Conservation (phyloP, 2,329 filamentous ascomycete genomes). For the Madurella mycetomatis region DNA sequence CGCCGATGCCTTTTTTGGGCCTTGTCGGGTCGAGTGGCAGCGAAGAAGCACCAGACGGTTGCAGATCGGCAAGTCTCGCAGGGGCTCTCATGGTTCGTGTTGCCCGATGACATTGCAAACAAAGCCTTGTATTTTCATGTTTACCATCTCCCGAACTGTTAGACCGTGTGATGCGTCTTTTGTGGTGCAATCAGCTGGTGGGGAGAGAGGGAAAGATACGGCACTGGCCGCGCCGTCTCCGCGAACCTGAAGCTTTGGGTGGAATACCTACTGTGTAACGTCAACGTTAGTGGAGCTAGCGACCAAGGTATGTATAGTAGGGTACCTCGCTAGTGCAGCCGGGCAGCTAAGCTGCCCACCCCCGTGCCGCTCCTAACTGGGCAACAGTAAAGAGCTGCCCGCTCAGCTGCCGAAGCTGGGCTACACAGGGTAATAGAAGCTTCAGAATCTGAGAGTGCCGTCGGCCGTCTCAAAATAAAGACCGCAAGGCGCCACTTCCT, state of each 20-base stretch:
- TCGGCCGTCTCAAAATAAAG: constrained; percentile 1
- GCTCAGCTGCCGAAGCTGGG: background rate
- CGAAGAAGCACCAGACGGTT: background rate
- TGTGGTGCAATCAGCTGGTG: too few relatives aligned
- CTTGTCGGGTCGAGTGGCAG: constrained; percentile 1
- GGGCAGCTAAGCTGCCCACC: too few relatives aligned
- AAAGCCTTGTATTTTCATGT: background rate
- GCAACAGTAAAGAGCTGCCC: background rate
- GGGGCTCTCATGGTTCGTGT: background rate
- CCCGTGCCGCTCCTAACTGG: too few relatives aligned
- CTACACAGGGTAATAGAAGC: background rate
- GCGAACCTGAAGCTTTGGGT: background rate
- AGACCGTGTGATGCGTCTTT: background rate
- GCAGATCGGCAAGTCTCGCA: background rate
- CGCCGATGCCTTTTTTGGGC: background rate
- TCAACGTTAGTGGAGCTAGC: too few relatives aligned
- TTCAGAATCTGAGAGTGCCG: too few relatives aligned
- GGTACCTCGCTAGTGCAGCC: too few relatives aligned
- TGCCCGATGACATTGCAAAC: background rate
- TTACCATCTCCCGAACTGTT: background rate
- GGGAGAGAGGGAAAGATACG: background rate
- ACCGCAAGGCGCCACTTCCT: constrained; percentile 13
- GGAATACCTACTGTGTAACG: too few relatives aligned
- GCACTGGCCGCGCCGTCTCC: constrained; percentile 14
- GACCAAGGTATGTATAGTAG: too few relatives aligned